Percentiles rank a stretch among this genome's conserved stretches.
phyloP scores from a whole-genome alignment of 1,139 yeast species.

The Zygotorulaspora mrakii region DNA sequence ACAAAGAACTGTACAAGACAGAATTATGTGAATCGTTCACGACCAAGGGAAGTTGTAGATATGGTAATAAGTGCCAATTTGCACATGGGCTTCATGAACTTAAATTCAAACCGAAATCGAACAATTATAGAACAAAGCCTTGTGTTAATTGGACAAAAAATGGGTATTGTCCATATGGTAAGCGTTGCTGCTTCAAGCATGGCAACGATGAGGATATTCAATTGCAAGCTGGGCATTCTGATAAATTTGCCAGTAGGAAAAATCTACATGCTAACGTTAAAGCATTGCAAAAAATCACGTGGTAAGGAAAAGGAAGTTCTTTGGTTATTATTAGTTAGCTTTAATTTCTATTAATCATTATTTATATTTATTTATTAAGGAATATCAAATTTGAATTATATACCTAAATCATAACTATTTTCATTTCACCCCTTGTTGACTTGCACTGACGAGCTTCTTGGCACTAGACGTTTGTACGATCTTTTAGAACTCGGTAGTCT shows the following conservation, averaged over 20 bases:
- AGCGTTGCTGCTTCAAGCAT: conserved; percentile 88
- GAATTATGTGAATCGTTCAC: conserved; percentile 81
- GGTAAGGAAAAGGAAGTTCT: conserved; percentile 31
- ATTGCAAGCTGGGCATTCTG: conserved; percentile 23
- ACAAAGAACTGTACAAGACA: conserved; percentile 79
- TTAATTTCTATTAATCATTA: conserved; percentile 8
- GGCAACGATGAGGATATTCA: conserved; percentile 42
- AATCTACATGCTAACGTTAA: conserved; percentile 33
- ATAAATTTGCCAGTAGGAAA: conserved; percentile 15
- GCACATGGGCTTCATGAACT: conserved; percentile 85
- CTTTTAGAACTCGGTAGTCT: conserved; percentile 19
- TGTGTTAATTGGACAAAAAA: conserved; percentile 84
- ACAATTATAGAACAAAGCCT: conserved; percentile 88
- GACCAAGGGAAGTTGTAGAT: conserved; percentile 74
- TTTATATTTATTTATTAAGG: conserved; percentile 10
- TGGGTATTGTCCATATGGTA: conserved; percentile 85
- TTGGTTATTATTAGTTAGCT: neutral
- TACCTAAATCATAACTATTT: neutral
- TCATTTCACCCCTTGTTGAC: conserved; percentile 8
- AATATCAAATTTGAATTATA: conserved; percentile 3
- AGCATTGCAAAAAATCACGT: conserved; percentile 32
- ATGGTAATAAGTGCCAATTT: conserved; percentile 88
- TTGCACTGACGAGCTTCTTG: conserved; percentile 14
- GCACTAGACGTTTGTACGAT: conserved; percentile 10
- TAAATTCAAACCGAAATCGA: conserved; percentile 67